Percentiles rank a stretch among this genome's conserved stretches.
Conservation (phyloP, 139 green algal species). For the Auxenochlorella pyrenoidosa region DNA sequence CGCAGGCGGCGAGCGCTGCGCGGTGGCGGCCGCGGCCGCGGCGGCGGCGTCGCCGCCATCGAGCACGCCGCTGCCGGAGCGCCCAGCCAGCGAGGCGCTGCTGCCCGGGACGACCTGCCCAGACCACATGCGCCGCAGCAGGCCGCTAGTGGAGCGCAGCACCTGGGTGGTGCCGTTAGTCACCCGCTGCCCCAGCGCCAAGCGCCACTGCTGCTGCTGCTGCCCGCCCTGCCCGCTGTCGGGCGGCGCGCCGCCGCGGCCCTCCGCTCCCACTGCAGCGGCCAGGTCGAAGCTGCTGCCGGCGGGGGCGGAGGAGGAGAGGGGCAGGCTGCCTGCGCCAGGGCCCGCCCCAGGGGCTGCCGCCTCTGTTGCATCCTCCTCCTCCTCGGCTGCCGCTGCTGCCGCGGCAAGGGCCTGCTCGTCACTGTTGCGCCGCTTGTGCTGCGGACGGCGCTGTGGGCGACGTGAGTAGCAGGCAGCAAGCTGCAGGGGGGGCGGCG, state of each 20-base stretch:
- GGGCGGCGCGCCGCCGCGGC: background rate
- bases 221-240: background rate
- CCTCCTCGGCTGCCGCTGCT: constrained; percentile 12
- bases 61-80: background rate
- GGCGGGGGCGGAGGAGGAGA: constrained; percentile 7
- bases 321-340: background rate
- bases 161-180: background rate
- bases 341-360: background rate
- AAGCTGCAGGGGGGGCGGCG: constrained; percentile 24
- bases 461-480: constrained; percentile 42
- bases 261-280: background rate
- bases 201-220: background rate
- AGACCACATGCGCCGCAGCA: constrained; percentile 21
- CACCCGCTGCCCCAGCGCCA: background rate
- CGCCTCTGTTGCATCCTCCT: background rate
- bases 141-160: background rate
- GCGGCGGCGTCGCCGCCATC: background rate
- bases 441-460: background rate
- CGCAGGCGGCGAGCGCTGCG: background rate
- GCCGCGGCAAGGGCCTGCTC: background rate
- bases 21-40: background rate
- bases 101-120: background rate
- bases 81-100: background rate
- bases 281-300: background rate
- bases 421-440: constrained; percentile 43